These are phyloP conservation scores for Paracoccidioides brasiliensis DNA, from an alignment of 2,329 filamentous ascomycete species.

Conservation along the genomic window DNA sequence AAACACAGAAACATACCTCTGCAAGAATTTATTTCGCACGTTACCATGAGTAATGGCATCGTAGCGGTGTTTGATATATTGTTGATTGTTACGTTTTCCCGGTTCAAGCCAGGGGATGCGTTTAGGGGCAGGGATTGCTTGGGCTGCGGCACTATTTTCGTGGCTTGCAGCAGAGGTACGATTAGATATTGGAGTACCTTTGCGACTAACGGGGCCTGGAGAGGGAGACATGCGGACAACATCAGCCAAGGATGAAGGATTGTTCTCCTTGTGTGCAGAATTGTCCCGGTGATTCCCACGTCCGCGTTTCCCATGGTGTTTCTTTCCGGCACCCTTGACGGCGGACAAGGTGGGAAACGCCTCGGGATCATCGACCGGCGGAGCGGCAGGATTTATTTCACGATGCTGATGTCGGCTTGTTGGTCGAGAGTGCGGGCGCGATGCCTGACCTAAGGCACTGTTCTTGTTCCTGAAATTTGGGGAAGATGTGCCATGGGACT, in stretches of 20 bases:
- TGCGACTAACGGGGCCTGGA: constrained; percentile 48
- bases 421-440: constrained; percentile 66
- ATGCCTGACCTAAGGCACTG: constrained; percentile 41
- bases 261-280: constrained; percentile 52
- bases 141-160: constrained; percentile 68
- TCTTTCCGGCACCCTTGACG: constrained; percentile 63
- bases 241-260: constrained; percentile 73
- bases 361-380: constrained; percentile 82
- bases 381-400: constrained; percentile 51
- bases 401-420: constrained; percentile 66
- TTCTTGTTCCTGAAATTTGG: constrained; percentile 33
- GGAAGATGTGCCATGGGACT: constrained; percentile 12
- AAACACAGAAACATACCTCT: constrained; percentile 48
- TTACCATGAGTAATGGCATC: constrained; percentile 97
- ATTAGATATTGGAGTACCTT: constrained; percentile 44
- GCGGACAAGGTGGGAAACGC: constrained; percentile 85
- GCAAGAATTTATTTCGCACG: constrained; percentile 89
- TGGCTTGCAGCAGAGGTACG: constrained; percentile 51
- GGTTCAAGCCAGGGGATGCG: constrained; percentile 96
- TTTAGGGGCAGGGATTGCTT: constrained; percentile 74
- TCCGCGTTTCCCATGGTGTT: constrained; percentile 81
- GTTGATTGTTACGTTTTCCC: constrained; percentile 76
- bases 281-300: constrained; percentile 55
- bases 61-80: constrained; percentile 85
- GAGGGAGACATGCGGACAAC: constrained; percentile 92